Conservation (phyloP, 345 rosid species). For the Citropsis articulata region DNA sequence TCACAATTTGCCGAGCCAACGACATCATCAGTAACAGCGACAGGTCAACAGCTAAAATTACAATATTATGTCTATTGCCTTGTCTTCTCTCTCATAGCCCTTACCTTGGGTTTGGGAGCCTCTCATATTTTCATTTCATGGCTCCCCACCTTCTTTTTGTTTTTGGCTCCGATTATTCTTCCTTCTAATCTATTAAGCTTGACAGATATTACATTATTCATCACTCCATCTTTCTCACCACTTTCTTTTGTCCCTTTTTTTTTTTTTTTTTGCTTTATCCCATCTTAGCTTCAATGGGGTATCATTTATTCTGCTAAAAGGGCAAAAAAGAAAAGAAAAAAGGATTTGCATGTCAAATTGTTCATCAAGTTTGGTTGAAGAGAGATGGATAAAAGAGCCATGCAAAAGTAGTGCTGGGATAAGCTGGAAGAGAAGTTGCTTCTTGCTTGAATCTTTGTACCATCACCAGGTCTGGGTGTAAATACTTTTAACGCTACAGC, state of each 20-base stretch:
- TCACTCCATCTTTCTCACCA: not conserved
- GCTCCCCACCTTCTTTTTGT: slow-evolving; percentile 16
- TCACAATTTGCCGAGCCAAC: not conserved
- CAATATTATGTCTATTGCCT: not conserved
- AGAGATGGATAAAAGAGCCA: slow-evolving; percentile 11
- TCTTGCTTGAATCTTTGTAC: slow-evolving; percentile 20
- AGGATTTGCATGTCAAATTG: slow-evolving; percentile 3
- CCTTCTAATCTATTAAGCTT: not conserved
- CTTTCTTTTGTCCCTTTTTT: not conserved
- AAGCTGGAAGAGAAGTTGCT: slow-evolving; percentile 9
- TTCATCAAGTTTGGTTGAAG: not conserved
- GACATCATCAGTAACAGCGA: not conserved
- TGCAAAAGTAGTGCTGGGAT: slow-evolving; percentile 1
- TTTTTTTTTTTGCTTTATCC: not conserved
- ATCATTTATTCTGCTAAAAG: not conserved
- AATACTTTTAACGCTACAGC: not conserved
- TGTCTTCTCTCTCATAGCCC: slow-evolving; percentile 1
- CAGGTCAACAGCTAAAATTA: not conserved
- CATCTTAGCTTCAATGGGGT: not conserved
- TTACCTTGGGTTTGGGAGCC: not conserved
- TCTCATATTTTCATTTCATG: slow-evolving; percentile 17
- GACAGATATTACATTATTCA: not conserved
- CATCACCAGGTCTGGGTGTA: not conserved
- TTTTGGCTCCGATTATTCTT: slow-evolving; percentile 9
- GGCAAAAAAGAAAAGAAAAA: not conserved